Percentiles rank a stretch among this genome's conserved stretches.
phyloP scores from a whole-genome alignment of 768 basidiomycete genomes.

The Agrocybe praecox region DNA sequence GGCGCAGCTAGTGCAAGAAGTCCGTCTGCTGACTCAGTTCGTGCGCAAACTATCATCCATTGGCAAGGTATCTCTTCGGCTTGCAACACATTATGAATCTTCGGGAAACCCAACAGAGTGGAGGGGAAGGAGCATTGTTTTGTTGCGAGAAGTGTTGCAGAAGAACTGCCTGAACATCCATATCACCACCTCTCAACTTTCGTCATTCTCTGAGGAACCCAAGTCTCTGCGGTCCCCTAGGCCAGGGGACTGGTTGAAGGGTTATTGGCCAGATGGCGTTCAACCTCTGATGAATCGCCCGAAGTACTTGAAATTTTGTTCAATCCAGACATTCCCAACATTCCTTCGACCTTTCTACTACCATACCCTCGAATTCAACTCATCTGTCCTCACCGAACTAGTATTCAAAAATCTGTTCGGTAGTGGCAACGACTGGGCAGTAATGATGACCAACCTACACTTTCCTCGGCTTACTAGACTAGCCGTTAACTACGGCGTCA shows the following conservation, averaged over 20 bases:
- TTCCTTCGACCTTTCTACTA: conserved; percentile 21
- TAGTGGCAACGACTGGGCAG: conserved; percentile 18
- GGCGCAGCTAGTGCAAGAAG: conserved; percentile 5
- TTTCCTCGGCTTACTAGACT: conserved; percentile 14
- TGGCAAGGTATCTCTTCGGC: conserved; percentile 7
- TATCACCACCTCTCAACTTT: conserved; percentile 12
- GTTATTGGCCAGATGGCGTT: conserved; percentile 12
- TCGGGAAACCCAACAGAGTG: conserved; percentile 1
- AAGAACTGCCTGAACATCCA: conserved; percentile 12
- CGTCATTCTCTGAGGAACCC: conserved; percentile 11
- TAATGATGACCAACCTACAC: conserved; percentile 11
- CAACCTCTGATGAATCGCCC: background rate
- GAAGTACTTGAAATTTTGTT: conserved; percentile 6
- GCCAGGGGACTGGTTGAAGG: conserved; percentile 12
- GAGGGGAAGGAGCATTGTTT: conserved; percentile 4
- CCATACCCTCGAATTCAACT: conserved; percentile 12
- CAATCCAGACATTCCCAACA: conserved; percentile 18
- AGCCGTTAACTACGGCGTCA: conserved; percentile 13
- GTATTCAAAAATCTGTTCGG: conserved; percentile 20
- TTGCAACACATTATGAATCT: conserved; percentile 2
- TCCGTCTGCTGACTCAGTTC: conserved; percentile 13
- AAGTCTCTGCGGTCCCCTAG: conserved; percentile 10
- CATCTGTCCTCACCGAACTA: conserved; percentile 9
- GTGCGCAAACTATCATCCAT: conserved; percentile 14
- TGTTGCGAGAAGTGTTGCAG: conserved; percentile 11